These are phyloP conservation scores for Magnusiomyces suaveolens DNA, from an alignment of 1,139 yeast species.

Conservation along the genomic window DNA sequence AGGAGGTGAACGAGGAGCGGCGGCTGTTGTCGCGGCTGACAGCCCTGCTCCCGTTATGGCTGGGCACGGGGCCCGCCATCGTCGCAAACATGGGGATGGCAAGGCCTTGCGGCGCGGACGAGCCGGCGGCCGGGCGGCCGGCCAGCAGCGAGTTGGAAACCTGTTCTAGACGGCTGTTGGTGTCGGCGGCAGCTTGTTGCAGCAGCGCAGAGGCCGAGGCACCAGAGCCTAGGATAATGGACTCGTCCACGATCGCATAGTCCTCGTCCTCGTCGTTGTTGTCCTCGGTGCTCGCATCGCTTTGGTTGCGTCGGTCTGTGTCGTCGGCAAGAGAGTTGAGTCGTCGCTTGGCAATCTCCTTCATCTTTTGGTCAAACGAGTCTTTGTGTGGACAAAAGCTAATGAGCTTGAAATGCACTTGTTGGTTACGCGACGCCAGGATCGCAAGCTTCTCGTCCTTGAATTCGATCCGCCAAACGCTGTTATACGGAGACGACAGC, in stretches of 20 bases:
- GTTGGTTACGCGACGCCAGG: slow-evolving; percentile 30
- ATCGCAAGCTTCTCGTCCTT: slow-evolving; percentile 35
- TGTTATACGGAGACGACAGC: slow-evolving; percentile 31
- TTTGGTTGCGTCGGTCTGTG: too few relatives aligned
- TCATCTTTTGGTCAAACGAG: slow-evolving; percentile 1
- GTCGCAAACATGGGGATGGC: not conserved
- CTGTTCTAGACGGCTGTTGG: not conserved
- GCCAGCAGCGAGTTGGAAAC: not conserved
- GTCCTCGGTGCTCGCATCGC: not conserved
- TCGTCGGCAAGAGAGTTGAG: not conserved
- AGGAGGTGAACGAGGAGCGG: not conserved
- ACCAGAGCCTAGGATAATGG: not conserved
- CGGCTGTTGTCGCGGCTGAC: not conserved
- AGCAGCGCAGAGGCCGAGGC: not conserved
- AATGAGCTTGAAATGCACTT: slow-evolving; percentile 33
- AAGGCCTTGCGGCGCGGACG: not conserved
- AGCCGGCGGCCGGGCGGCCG: not conserved
- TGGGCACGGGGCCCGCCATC: not conserved
- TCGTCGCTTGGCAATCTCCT: not conserved
- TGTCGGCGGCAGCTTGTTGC: not conserved
- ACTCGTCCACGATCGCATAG: not conserved
- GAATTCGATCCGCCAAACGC: slow-evolving; percentile 38
- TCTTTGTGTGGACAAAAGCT: slow-evolving; percentile 27
- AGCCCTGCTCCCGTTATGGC: not conserved
- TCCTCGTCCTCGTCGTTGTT: not conserved